Evolutionary conservation across 139 green algal genomes (phyloP).

Genomic region (Chlamydomonas applanata): DNA sequence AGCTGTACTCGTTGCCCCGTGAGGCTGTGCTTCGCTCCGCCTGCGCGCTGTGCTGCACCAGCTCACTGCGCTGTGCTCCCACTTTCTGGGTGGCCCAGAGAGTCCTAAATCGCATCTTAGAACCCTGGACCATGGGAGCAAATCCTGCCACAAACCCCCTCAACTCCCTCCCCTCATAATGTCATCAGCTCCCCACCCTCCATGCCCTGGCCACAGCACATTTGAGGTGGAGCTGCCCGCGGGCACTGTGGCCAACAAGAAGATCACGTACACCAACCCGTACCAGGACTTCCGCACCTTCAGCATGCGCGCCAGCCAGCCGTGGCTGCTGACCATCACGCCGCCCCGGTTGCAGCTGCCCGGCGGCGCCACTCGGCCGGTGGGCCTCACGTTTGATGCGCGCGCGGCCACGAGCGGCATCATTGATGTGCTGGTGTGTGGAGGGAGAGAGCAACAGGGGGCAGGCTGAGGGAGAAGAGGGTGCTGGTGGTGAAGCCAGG

Average conservation of each 20-base stretch:
- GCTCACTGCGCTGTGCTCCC: too few relatives aligned
- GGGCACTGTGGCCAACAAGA: conserved; percentile 57
- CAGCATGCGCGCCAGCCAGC: conserved; percentile 50
- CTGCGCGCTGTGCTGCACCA: too few relatives aligned
- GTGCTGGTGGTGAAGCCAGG: neutral
- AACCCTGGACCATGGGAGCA: too few relatives aligned
- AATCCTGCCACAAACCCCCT: too few relatives aligned
- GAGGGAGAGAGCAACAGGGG: neutral
- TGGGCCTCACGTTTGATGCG: conserved; percentile 53
- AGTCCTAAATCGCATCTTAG: too few relatives aligned
- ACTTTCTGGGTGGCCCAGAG: too few relatives aligned
- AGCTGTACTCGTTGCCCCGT: neutral
- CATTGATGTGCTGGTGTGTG: conserved; percentile 42
- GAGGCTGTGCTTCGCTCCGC: too few relatives aligned
- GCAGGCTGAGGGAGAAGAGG: neutral
- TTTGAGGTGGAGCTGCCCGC: conserved; percentile 55
- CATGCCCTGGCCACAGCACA: conserved; percentile 23
- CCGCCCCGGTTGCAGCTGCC: conserved; percentile 48
- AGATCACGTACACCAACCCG: conserved; percentile 64
- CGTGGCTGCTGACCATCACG: conserved; percentile 51
- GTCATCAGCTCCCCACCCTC: too few relatives aligned
- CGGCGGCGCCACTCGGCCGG: conserved; percentile 36
- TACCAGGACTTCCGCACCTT: conserved; percentile 55
- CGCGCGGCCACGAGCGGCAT: conserved; percentile 38
- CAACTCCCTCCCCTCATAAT: too few relatives aligned